phyloP scores from a whole-genome alignment of 2,329 filamentous ascomycete genomes.

The Tolypocladium album region DNA sequence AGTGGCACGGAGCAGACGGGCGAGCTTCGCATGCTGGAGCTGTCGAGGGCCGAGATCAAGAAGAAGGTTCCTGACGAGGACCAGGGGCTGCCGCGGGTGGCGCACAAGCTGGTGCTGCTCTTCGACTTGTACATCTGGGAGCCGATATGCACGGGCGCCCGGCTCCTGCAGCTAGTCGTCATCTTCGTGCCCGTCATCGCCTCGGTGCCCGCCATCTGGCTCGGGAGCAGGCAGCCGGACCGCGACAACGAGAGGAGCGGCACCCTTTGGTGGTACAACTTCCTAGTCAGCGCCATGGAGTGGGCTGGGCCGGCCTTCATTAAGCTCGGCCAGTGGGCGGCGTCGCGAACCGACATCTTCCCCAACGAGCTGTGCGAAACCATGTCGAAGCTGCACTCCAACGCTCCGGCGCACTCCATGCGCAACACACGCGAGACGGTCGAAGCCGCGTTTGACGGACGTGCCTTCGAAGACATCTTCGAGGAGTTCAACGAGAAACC shows the following conservation, averaged over 20 bases:
- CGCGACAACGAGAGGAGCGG: conserved; percentile 68
- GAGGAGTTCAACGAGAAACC: conserved; percentile 88
- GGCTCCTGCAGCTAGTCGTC: conserved; percentile 76
- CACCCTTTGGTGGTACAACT: conserved; percentile 89
- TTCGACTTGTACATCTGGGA: conserved; percentile 70
- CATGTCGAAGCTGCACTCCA: conserved; percentile 91
- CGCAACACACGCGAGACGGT: conserved; percentile 70
- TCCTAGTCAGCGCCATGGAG: conserved; percentile 84
- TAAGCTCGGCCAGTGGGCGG: conserved; percentile 98
- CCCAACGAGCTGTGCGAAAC: conserved; percentile 82
- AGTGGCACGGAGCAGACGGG: conserved; percentile 47
- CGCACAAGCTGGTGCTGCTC: conserved; percentile 51
- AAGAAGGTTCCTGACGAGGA: conserved; percentile 56
- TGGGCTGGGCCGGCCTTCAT: conserved; percentile 91
- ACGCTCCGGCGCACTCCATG: conserved; percentile 86
- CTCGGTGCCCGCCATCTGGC: conserved; percentile 69
- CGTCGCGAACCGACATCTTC: conserved; percentile 92
- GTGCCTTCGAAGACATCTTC: conserved; percentile 82
- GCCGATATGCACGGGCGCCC: conserved; percentile 72
- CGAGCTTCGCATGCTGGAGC: conserved; percentile 79
- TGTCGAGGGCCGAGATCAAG: conserved; percentile 65
- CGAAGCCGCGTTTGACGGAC: conserved; percentile 68
- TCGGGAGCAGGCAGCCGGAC: conserved; percentile 54
- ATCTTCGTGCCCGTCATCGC: conserved; percentile 89
- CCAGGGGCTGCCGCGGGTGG: conserved; percentile 44